Evolutionary conservation across 768 basidiomycete species (phyloP).

Genomic region (Mycena metata): DNA sequence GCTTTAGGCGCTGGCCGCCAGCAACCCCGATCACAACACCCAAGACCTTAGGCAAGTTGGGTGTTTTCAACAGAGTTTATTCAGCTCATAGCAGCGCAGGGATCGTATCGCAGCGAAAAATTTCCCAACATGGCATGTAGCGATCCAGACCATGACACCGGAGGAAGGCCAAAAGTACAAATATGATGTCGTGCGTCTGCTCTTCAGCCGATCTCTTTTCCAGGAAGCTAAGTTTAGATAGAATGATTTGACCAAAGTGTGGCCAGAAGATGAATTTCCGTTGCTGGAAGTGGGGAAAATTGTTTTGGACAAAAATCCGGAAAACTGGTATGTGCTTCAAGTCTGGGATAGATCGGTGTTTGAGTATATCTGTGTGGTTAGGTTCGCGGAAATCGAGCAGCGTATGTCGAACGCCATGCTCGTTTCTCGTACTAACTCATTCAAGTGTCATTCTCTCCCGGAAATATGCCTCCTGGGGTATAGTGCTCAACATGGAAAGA

Average conservation of each 20-base stretch:
- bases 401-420: slow-evolving; percentile 4
- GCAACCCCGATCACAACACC: slow-evolving; percentile 31
- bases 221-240: neutral
- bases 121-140: slow-evolving; percentile 33
- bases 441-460: slow-evolving; percentile 32
- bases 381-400: slow-evolving; percentile 39
- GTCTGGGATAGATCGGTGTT: too few species aligned
- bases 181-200: slow-evolving; percentile 35
- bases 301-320: slow-evolving; percentile 36
- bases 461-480: slow-evolving; percentile 36
- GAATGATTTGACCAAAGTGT: slow-evolving; percentile 37
- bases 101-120: slow-evolving; percentile 29
- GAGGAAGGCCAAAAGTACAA: slow-evolving; percentile 30
- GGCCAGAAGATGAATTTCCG: slow-evolving; percentile 36
- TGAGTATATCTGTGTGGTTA: neutral
- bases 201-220: neutral
- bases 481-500: neutral
- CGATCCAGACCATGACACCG: slow-evolving; percentile 36
- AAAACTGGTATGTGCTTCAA: slow-evolving; percentile 29
- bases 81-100: neutral
- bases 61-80: neutral
- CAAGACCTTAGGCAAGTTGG: slow-evolving; percentile 28
- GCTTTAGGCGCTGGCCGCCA: slow-evolving; percentile 15
- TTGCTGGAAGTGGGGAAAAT: slow-evolving; percentile 31
- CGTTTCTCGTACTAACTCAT: neutral